Evolutionary conservation across 441 rosid genomes (phyloP).

Genomic region (Theobroma grandiflorum): DNA sequence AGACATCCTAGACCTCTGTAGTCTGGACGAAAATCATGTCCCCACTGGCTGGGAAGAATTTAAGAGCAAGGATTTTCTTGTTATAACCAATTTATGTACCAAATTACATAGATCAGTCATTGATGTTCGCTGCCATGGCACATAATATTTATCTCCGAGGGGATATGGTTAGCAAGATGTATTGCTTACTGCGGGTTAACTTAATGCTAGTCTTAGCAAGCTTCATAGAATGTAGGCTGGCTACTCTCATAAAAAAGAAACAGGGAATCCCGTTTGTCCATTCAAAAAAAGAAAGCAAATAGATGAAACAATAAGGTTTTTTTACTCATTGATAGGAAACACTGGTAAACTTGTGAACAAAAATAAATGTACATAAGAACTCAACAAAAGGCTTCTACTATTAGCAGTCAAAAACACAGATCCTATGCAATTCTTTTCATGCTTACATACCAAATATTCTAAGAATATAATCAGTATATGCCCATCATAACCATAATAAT

Average conservation of each 20-base stretch:
- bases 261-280: neutral
- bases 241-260: neutral
- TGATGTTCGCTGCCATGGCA: neutral
- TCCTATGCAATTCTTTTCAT: neutral
- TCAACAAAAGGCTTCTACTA: neutral
- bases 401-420: neutral
- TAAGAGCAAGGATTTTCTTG: slow-evolving; percentile 14
- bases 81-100: neutral
- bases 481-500: neutral
- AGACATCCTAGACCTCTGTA: slow-evolving; percentile 85
- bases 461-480: neutral
- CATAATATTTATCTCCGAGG: neutral
- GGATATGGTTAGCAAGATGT: slow-evolving; percentile 7
- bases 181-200: slow-evolving; percentile 13
- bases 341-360: neutral
- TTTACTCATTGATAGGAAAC: neutral
- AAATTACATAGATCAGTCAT: neutral
- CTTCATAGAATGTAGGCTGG: neutral
- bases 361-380: no score
- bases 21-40: slow-evolving; percentile 98
- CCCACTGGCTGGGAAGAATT: slow-evolving; percentile 81
- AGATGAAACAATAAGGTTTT: neutral
- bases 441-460: slow-evolving; percentile 13
- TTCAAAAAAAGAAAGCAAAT: neutral
- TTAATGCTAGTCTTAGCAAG: slow-evolving; percentile 4